phyloP scores from a whole-genome alignment of 2,329 filamentous ascomycete genomes.

The Aureobasidium uvarum region DNA sequence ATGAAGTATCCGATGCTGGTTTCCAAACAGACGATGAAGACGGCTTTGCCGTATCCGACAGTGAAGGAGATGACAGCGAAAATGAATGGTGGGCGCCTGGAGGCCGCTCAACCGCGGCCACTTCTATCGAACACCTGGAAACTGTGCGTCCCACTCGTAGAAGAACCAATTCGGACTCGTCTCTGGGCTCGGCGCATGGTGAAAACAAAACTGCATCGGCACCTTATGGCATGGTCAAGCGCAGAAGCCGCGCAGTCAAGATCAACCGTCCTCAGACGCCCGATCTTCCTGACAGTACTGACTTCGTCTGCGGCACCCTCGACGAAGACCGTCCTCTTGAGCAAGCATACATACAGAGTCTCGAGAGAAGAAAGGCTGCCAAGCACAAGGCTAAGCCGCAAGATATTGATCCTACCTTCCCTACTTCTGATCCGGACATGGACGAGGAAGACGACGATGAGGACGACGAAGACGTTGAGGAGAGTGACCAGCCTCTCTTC shows the following conservation, averaged over 20 bases:
- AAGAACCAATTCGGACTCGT: conserved; percentile 50
- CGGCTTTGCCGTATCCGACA: conserved; percentile 68
- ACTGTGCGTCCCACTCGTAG: conserved; percentile 49
- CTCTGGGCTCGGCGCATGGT: conserved; percentile 49
- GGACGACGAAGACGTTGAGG: conserved; percentile 45
- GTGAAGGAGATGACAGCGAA: conserved; percentile 65
- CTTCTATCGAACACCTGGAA: conserved; percentile 54
- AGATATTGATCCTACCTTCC: conserved; percentile 96
- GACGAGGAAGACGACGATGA: conserved; percentile 70
- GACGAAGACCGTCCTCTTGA: conserved; percentile 96
- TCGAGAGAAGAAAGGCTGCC: conserved; percentile 75
- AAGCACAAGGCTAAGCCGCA: conserved; percentile 86
- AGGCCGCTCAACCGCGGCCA: conserved; percentile 52
- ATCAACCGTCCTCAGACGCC: conserved; percentile 45
- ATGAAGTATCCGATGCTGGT: conserved; percentile 58
- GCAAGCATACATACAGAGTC: conserved; percentile 82
- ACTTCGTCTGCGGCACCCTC: conserved; percentile 97
- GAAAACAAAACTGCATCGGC: conserved; percentile 18
- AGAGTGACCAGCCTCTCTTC: conserved; percentile 68
- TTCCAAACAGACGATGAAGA: conserved; percentile 79
- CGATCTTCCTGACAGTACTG: conserved; percentile 92
- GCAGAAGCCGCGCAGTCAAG: conserved; percentile 37
- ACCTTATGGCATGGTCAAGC: conserved; percentile 42
- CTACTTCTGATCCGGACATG: conserved; percentile 84
- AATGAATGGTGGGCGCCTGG: conserved; percentile 67